phyloP scores from a whole-genome alignment of 306 rosid genomes.

The Quercus mongolica region DNA sequence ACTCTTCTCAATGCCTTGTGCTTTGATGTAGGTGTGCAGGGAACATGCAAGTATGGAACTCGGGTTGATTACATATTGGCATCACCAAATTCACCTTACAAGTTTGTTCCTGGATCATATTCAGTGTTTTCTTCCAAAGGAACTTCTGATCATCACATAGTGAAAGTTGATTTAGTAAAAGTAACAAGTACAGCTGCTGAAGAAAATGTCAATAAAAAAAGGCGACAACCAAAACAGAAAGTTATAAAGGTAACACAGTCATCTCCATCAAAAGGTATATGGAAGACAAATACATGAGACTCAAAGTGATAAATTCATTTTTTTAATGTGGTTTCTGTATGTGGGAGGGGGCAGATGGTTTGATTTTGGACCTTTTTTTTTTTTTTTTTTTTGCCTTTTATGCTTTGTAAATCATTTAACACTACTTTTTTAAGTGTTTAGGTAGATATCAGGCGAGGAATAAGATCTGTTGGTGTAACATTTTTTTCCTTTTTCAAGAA shows the following conservation, averaged over 20 bases:
- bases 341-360: conserved; percentile 10
- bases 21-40: conserved; percentile 77
- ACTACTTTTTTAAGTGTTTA: neutral
- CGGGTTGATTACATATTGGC: conserved; percentile 86
- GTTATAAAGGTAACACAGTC: conserved; percentile 51
- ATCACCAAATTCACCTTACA: conserved; percentile 58
- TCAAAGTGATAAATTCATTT: neutral
- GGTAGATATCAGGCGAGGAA: neutral
- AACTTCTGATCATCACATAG: conserved; percentile 97
- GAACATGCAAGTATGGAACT: conserved; percentile 96
- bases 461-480: neutral
- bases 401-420: conserved; percentile 10
- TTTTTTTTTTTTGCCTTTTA: neutral
- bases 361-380: neutral
- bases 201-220: conserved; percentile 29
- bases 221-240: conserved; percentile 40
- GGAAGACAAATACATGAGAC: conserved; percentile 43
- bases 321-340: neutral
- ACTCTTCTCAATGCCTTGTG: neutral
- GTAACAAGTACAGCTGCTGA: conserved; percentile 16
- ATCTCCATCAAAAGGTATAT: conserved; percentile 54
- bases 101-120: conserved; percentile 88
- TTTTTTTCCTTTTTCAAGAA: too few species aligned
- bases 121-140: conserved; percentile 92
- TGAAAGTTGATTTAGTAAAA: conserved; percentile 70